Evolutionary conservation across 768 basidiomycete species (phyloP), one percentile per base, ranked within the genome.

Genomic region (Lyophyllum shimeji): DNA sequence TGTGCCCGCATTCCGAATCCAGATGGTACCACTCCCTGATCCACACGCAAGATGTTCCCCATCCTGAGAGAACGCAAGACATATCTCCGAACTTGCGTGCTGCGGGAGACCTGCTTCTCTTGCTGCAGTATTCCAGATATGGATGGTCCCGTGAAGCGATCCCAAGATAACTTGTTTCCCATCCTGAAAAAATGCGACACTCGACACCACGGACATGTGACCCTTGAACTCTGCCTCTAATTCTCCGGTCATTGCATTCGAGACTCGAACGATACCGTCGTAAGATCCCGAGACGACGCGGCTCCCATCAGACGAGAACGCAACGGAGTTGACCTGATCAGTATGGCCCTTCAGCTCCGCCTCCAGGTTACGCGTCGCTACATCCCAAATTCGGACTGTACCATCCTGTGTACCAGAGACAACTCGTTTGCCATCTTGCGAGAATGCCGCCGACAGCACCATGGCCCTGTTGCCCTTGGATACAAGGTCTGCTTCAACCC

Each of bases 311-410:
- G 3, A 31, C 2, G 58, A 60, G 46, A 57, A 60, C 51, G 56
- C 56, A 4, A 57, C 52, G 33, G 47, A 57, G n/a, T 1, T 34
- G n/a, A 60, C 52, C 12, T 0, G 13, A 50, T 29, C 43, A 39
- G 37, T 45, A 42, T 60, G 51, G 46, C 56, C 52, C 33, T 33
- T 54, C 21, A 57, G 52, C 43, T 54, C 42, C 17, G 31, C 52
- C 29, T 42, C 34, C 17, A 52, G 17, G 7, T 39, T 33, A 9
- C 56, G 52, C 13, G 56, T 56, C 21, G 9, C 23, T 31, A 31
- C 33, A 56, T 58, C 52, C 57, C 57, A 58, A 20, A 58, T 50
- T 17, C 43, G 49, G 33, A 61, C 44, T 34, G 37, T 56, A 3
- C 15, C 23, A 21, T 37, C 34, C 12, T 17, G 9, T 13, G 34